Base-by-base conservation (phyloP, 495 filamentous ascomycete genomes). In the Xylaria castorea region DNA sequence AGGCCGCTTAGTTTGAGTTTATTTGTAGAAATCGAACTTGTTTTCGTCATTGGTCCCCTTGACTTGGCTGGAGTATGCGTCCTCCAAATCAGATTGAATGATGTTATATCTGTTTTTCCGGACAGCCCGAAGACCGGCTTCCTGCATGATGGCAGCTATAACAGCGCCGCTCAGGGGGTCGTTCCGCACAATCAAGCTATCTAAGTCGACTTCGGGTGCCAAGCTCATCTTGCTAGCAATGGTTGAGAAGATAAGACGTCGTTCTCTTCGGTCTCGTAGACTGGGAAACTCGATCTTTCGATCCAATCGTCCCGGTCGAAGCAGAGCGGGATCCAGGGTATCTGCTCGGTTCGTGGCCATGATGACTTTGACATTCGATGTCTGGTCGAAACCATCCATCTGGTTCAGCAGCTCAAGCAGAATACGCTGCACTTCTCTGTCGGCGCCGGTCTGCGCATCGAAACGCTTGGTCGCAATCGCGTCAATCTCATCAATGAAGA, bases 401-500 rank as follows among this genome's bases (percentile, higher is more conserved):
- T 99, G 96, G 84, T 99, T 99, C 71, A 99, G 90, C 72, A 99
- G 86, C 81, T 99, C 96, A 68, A 99, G 90, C 70, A 99, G 84
- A 77, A 98, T 99, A 86, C 96, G 94, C 85, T 99, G 96, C 32
- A 99, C 96, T 83, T 99, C 96, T 80, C 96, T 90, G 79, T 99
- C 96, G 57, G 97, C 96, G 77, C 96, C 96, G 14, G 95, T 98
- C 82, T 98, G 96, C 51, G 97, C 96, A 78, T 99, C 96, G 82
- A 99, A 98, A 78, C 96, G 97, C 84, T 98, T 98, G 40, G 96
- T 98, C 51, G 96, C 96, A 80, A 99, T 98, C 70, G 96, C 97
- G 80, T 99, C 96, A 75, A 99, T 98, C 81, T 99, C 96, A 81
- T 99, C 96, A 81, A 99, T 99, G 87, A 99, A 99, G 81, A 99